Base-by-base conservation (phyloP, 73 alveolate species). In the Paramecium sonneborni region DNA sequence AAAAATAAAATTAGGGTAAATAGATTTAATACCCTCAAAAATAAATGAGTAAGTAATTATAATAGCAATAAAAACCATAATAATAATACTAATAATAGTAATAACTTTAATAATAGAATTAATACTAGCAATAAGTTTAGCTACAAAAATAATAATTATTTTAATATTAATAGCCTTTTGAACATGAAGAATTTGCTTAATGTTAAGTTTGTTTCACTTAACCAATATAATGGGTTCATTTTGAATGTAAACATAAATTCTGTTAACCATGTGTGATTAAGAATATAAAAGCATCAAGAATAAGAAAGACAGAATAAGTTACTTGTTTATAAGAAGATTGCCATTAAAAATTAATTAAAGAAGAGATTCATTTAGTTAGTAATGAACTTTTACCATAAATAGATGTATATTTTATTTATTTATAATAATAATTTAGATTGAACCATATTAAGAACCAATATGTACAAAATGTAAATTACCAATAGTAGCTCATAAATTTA, bases 381-480 rank as follows among this genome's bases (percentile, higher is more conserved):
- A 62, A 62, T 62, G 84, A 62, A 12, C 18, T 62, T 11, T 28
- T 62, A 11, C 84, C 84, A 3, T 32, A 62, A 62, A 62, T 62
- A 11, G 84, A 62, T n/a, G 84, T 62, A 62, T 30, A 5, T 6
- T 15, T 4, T 26, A 20, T 3, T 9, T 26, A 26, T n/a, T n/a
- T n/a, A n/a, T n/a, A n/a, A n/a, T n/a, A n/a, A 7, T 5, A 30
- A 46, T 10, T 38, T 41, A 43, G 55, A 79, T 79, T 20, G 35
- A 79, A 41, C 86, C 76, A 11, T 79, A 79, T 44, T 41, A 44
- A 11, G 74, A 18, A 35, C 86, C 86, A 5, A 39, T 44, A 43
- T 79, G 90, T 18, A 37, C 32, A 3, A 79, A 46, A 44, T 79
- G 90, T 46, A 79, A 79, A 44, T 46, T 79, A 44, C 90, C 90